Base-by-base conservation (phyloP, 192 early-diverging fungal genomes). In the Coemansia sp. region DNA sequence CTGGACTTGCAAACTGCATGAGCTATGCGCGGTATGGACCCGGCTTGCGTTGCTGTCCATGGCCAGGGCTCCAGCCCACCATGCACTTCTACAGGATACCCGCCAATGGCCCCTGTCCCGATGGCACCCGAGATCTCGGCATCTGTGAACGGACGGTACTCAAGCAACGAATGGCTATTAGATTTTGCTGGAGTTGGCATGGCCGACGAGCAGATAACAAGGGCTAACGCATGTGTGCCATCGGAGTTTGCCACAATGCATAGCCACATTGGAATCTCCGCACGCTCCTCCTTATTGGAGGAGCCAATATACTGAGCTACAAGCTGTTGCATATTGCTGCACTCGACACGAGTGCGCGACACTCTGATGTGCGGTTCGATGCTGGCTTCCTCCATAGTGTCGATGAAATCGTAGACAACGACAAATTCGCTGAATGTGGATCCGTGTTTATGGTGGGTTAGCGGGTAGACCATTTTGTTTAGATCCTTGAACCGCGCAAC, bases 11-110 rank as follows among this genome's bases (percentile, higher is more conserved):
- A 43, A 18, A 43, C 40, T 4, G 40, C 5, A 4, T 18, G 40
- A 16, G 40, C 40, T 4, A 43, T 43, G 40, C 21, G 62, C 42
- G 0, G 40, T 55, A n/a, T n/a, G n/a, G n/a, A n/a, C n/a, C n/a
- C n/a, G 45, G 26, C 35, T 2, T 31, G 16, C 25, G 68, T 59
- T 7, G 31, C 34, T 7, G 45, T 25, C 76, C 76, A 79, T 18
- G 76, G 76, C 76, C 76, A 79, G 13, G 67, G 59, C 2, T 79
- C 71, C 21, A 79, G 33, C 0, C 76, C 68, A 6, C 59, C 59
- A 3, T 61, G 48, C 10, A 30, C 51, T 59, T 51, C 39, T 33
- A 73, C 69, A 0, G 59, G 59, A 7, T 43, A n/a, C 3, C 37
- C 63, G 10, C 37, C 52, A 12, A 66, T 45, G 12, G 30, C 26